phyloP scores from a whole-genome alignment of 1,139 yeast genomes.

The Hansenula sp. region DNA sequence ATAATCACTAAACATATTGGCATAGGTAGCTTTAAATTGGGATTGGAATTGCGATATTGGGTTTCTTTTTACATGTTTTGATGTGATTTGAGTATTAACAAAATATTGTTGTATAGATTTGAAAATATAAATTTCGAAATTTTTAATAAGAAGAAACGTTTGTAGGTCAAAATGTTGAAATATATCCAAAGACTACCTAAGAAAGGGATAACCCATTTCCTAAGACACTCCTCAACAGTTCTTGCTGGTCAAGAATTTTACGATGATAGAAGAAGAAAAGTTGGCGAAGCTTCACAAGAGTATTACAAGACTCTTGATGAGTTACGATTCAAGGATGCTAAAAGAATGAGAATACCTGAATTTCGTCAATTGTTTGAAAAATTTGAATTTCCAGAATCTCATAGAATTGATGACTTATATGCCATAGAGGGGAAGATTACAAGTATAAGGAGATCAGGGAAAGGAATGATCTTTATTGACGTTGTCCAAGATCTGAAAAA shows the following conservation, averaged over 20 bases:
- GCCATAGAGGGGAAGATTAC: slow-evolving; percentile 53
- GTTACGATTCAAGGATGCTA: slow-evolving; percentile 4
- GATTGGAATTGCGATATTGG: too few relatives aligned
- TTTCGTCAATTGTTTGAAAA: slow-evolving; percentile 24
- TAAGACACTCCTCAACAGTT: slow-evolving; percentile 10
- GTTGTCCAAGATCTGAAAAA: slow-evolving; percentile 51
- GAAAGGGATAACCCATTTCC: background rate
- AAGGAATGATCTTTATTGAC: slow-evolving; percentile 66
- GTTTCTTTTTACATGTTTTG: background rate
- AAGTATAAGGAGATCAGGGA: slow-evolving; percentile 59
- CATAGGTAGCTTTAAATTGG: too few relatives aligned
- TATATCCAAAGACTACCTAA: slow-evolving; percentile 1
- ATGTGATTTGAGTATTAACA: background rate
- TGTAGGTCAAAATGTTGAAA: background rate
- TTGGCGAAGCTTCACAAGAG: slow-evolving; percentile 5
- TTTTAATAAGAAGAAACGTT: background rate
- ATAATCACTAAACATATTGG: background rate
- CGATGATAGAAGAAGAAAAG: slow-evolving; percentile 30
- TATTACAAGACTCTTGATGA: slow-evolving; percentile 19
- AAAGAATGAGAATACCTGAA: slow-evolving; percentile 27
- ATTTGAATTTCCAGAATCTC: slow-evolving; percentile 19
- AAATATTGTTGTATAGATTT: background rate
- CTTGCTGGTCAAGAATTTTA: slow-evolving; percentile 14
- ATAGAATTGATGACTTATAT: slow-evolving; percentile 20
- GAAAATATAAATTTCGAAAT: background rate